Conservation (phyloP, 805 yeast species). For the Wickerhamomyces rabaulensis region DNA sequence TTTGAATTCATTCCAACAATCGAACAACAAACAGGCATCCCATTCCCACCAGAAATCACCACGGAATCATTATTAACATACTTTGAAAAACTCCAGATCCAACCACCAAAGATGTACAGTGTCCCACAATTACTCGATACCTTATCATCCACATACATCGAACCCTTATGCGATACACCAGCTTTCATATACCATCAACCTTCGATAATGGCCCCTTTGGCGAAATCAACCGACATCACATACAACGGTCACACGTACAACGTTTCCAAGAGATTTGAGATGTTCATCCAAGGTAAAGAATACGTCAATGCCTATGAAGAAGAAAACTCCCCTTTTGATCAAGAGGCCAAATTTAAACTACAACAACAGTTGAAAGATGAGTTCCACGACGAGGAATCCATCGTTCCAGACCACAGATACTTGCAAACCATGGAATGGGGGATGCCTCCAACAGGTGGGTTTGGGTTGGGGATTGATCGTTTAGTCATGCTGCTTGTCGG, state of each 20-base stretch:
- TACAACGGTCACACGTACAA: constrained; percentile 28
- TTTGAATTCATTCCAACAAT: constrained; percentile 67
- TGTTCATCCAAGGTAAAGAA: constrained; percentile 76
- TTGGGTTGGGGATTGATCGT: constrained; percentile 95
- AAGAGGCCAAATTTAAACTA: constrained; percentile 51
- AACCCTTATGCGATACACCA: constrained; percentile 59
- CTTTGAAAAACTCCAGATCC: constrained; percentile 23
- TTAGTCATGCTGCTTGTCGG: constrained; percentile 73
- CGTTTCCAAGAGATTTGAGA: constrained; percentile 71
- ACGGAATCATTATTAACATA: constrained; percentile 37
- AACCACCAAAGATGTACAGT: constrained; percentile 35
- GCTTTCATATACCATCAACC: constrained; percentile 82
- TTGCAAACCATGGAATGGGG: constrained; percentile 84
- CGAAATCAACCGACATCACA: constrained; percentile 49
- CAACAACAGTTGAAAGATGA: constrained; percentile 49
- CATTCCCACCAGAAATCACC: constrained; percentile 41
- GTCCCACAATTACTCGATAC: constrained; percentile 61
- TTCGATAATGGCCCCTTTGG: constrained; percentile 76
- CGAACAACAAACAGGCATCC: constrained; percentile 45
- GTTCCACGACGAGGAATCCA: constrained; percentile 53
- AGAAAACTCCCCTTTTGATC: constrained; percentile 82
- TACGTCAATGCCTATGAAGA: constrained; percentile 94
- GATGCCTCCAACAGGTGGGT: constrained; percentile 96
- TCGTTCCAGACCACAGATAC: constrained; percentile 68
- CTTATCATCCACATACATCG: constrained; percentile 57